Evolutionary conservation across 768 basidiomycete species (phyloP).

Genomic region (Coprinopsis strossmayeri): DNA sequence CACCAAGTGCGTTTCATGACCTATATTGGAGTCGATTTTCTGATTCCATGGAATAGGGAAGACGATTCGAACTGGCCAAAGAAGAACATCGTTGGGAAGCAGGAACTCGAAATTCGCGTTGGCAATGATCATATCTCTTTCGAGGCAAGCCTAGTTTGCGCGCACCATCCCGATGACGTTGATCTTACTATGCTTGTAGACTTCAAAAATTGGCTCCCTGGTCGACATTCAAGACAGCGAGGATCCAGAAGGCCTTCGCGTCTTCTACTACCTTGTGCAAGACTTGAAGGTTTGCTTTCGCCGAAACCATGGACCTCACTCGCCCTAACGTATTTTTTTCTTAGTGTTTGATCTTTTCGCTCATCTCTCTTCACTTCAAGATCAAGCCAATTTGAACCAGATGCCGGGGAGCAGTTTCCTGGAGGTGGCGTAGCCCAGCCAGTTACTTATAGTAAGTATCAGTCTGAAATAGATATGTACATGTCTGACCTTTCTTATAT

Average conservation of each 20-base stretch:
- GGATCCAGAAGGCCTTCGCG: slow-evolving; percentile 94
- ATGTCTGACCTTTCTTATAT: too few species aligned
- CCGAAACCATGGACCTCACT: background rate
- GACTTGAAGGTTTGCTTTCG: slow-evolving; percentile 73
- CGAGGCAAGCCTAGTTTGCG: slow-evolving; percentile 51
- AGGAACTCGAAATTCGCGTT: slow-evolving; percentile 92
- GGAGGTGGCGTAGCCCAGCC: too few species aligned
- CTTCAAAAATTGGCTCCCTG: slow-evolving; percentile 94
- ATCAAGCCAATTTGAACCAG: slow-evolving; percentile 97
- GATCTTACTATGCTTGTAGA: slow-evolving; percentile 47
- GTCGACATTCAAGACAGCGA: slow-evolving; percentile 97
- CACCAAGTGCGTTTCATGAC: slow-evolving; percentile 59
- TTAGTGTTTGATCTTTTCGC: slow-evolving; percentile 98
- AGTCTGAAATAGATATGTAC: too few species aligned
- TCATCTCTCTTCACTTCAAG: slow-evolving; percentile 99
- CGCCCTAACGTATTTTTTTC: background rate
- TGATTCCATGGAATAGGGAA: slow-evolving; percentile 52
- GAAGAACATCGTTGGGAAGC: slow-evolving; percentile 98
- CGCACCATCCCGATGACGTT: background rate
- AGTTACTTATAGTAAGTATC: too few species aligned
- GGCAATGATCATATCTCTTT: slow-evolving; percentile 96
- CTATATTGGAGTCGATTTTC: background rate
- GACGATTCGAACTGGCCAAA: slow-evolving; percentile 99
- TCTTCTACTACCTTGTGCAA: slow-evolving; percentile 98
- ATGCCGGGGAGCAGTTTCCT: too few species aligned